These are phyloP conservation scores for Phytopythium ostracodes DNA, from an alignment of 352 stramenopile species.

Conservation along the genomic window DNA sequence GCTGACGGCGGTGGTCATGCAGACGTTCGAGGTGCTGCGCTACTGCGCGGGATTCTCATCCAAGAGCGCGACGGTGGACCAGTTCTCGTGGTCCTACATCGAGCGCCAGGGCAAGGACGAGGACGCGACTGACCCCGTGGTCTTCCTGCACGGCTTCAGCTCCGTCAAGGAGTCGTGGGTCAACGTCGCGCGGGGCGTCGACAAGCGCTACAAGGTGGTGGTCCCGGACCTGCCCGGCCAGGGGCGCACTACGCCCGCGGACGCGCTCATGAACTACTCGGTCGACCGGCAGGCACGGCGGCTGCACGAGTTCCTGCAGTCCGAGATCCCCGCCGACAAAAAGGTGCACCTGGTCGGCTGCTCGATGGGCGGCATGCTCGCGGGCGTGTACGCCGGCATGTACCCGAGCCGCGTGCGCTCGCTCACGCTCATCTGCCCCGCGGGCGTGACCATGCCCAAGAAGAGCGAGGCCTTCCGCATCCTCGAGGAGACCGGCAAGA, in stretches of 20 bases:
- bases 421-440: slow-evolving; percentile 71
- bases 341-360: slow-evolving; percentile 73
- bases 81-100: slow-evolving; percentile 76
- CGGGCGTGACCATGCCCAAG: slow-evolving; percentile 60
- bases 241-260: slow-evolving; percentile 48
- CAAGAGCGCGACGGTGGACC: slow-evolving; percentile 36
- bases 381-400: slow-evolving; percentile 58
- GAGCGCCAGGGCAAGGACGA: slow-evolving; percentile 40
- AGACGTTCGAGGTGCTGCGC: slow-evolving; percentile 42
- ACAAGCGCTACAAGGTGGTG: slow-evolving; percentile 50
- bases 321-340: slow-evolving; percentile 34
- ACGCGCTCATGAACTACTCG: slow-evolving; percentile 40
- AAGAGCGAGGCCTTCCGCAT: slow-evolving; percentile 56
- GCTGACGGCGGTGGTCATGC: slow-evolving; percentile 25
- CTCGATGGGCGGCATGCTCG: slow-evolving; percentile 77
- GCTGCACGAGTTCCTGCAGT: slow-evolving; percentile 56
- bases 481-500: slow-evolving; percentile 56
- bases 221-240: slow-evolving; percentile 72
- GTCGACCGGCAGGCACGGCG: slow-evolving; percentile 47
- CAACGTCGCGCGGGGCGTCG: slow-evolving; percentile 40
- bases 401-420: slow-evolving; percentile 54
- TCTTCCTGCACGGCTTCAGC: slow-evolving; percentile 74
- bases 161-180: slow-evolving; percentile 69
- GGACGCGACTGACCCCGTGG: slow-evolving; percentile 39
- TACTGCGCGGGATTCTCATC: slow-evolving; percentile 50